Evolutionary conservation across 169 alveolate genomes (phyloP), one percentile per base, ranked within the genome.

Genomic region (Eimeria tenella): DNA sequence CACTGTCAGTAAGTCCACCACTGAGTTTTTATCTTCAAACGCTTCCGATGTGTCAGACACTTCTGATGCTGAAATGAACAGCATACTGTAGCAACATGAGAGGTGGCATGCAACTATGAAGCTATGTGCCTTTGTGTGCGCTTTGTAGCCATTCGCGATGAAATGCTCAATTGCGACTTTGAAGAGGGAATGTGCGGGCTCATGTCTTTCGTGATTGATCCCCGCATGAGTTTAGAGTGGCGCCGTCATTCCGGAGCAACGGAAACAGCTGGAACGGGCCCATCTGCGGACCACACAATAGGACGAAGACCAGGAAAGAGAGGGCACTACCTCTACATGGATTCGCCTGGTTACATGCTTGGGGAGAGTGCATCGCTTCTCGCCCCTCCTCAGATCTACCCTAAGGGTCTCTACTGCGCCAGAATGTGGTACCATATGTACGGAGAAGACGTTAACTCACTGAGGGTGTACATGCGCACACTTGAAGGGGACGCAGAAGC

Each of bases 301-400:
- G 97, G 96, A 65, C 49, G 74, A 4, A 62, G 79, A 86, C 86
- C 74, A 68, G 21, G 84, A 17, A 74, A 49, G 58, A 71, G 94
- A 74, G 77, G 96, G 83, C 95, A 94, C 42, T 96, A 93, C 79
- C 60, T 95, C 23, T 92, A 70, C 71, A 93, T 96, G 95, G 93
- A 96, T 86, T 93, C 97, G 25, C 97, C 97, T 7, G 97, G 96
- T 23, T 96, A 89, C 93, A 71, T 95, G 93, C 95, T 95, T 6
- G 97, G 96, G 7, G 97, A 97, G 4, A 71, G 95, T 60, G 97
- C 97, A 49, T 50, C 95, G 7, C 70, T 96, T 19, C 23, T 93
- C 15, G 95, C 95, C 23, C 93, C 94, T 13, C 96, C 97, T 9
- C 81, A 93, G 25, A 86, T 94, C 21, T 95, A 79, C 87, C 94